Conservation (phyloP, 2,329 filamentous ascomycete species). For the Penicillium sp. region DNA sequence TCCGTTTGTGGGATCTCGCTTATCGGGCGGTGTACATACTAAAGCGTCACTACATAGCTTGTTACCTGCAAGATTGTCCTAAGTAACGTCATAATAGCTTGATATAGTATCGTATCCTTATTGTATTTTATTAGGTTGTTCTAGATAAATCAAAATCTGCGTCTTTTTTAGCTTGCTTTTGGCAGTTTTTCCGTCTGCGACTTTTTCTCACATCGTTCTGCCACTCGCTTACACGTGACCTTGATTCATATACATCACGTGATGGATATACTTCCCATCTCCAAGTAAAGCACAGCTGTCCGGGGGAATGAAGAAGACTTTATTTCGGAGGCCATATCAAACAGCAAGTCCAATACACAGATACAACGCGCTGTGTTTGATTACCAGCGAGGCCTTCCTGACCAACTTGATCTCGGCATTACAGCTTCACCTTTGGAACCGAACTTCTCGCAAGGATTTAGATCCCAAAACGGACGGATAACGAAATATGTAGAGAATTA, state of each 20-base stretch:
- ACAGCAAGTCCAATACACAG: neutral
- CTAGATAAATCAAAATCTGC: neutral
- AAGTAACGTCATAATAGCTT: neutral
- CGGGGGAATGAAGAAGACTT: neutral
- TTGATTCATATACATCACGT: conserved; percentile 5
- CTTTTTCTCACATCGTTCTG: conserved; percentile 2
- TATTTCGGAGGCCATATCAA: too few species aligned
- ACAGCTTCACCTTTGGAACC: neutral
- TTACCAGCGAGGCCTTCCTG: too few species aligned
- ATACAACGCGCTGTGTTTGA: neutral
- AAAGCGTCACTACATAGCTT: neutral
- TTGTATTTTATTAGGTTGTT: neutral
- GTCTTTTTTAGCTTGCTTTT: neutral
- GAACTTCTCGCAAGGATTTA: neutral
- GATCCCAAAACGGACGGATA: neutral
- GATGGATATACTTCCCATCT: neutral
- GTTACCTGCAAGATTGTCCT: neutral
- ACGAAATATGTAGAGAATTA: neutral
- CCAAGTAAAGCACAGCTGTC: neutral
- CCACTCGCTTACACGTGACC: neutral
- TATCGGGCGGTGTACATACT: conserved; percentile 32
- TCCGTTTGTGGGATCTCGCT: conserved; percentile 42
- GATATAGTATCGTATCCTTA: neutral
- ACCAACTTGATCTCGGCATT: neutral
- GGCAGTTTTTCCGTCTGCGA: neutral